phyloP scores from a whole-genome alignment of 495 filamentous ascomycete species.

The Annulohypoxylon bovei region DNA sequence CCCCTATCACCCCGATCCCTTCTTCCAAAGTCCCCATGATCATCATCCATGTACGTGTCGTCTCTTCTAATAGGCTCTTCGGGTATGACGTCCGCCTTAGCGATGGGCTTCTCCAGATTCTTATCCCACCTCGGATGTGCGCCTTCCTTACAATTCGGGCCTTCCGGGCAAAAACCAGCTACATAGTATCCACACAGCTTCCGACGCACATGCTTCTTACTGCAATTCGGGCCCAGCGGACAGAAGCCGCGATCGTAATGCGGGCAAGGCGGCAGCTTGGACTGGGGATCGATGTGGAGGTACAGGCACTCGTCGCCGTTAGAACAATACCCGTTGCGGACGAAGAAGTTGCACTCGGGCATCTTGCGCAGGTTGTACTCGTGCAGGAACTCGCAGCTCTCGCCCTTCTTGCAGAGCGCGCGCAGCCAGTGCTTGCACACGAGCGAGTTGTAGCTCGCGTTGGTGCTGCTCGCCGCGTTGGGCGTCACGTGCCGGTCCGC shows the following conservation, averaged over 20 bases:
- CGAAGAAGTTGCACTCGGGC: conserved; percentile 95
- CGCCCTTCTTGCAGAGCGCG: conserved; percentile 95
- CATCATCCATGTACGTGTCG: conserved; percentile 56
- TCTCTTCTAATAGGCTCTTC: conserved; percentile 65
- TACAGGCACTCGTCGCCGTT: conserved; percentile 98
- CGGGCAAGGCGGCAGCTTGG: conserved; percentile 83
- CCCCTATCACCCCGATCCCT: conserved; percentile 62
- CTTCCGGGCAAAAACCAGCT: conserved; percentile 93
- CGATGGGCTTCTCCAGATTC: conserved; percentile 76
- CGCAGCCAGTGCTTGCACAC: conserved; percentile 99
- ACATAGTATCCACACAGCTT: conserved; percentile 86
- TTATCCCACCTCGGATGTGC: conserved; percentile 84
- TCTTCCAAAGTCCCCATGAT: conserved; percentile 58
- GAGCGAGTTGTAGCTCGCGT: conserved; percentile 67
- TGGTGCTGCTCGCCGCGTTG: conserved; percentile 34
- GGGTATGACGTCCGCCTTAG: conserved; percentile 67
- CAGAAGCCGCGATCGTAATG: conserved; percentile 98
- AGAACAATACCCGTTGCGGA: conserved; percentile 88
- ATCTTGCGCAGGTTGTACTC: conserved; percentile 98
- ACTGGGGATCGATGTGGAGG: conserved; percentile 87
- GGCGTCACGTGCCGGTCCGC: conserved; percentile 64
- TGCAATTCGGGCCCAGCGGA: conserved; percentile 84
- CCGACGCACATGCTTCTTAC: conserved; percentile 83
- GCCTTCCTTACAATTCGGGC: conserved; percentile 75
- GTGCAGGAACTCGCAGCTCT: conserved; percentile 94